Evolutionary conservation across 2,329 filamentous ascomycete genomes (phyloP), one percentile per base, ranked within the genome.

Genomic region (Paracorniculantispora psalliotae): DNA sequence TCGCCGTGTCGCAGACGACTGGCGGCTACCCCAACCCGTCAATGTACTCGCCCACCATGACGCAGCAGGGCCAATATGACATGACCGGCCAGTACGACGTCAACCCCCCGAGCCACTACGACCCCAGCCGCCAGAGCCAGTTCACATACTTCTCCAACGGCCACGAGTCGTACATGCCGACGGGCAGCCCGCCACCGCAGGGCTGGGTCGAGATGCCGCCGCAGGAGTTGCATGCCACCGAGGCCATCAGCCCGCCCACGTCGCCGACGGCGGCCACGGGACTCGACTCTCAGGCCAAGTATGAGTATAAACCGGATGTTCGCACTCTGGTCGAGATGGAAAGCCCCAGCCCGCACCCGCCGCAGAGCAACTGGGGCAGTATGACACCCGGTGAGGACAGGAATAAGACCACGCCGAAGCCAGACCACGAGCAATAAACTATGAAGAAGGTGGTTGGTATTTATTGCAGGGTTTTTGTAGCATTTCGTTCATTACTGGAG

Each of bases 111-210:
- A n/a, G 33, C 2, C n/a, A 19, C 9, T 56, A 56, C 30, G 53
- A 56, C 23, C 53, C 53, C 33, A 58, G 6, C 37, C 55, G 47
- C 17, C 46, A 58, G 37, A 58, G 47, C 39, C 55, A 58, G 47
- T 50, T 51, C 10, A 51, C 55, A 9, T 55, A 50, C 47, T 44
- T 39, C 8, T 23, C 26, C 17, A n/a, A 33, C 28, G 35, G 41
- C 21, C 35, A 41, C 43, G 44, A 51, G 13, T 57, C 55, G 33
- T 37, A 50, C 19, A 26, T 17, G n/a, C 21, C 54, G 17, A 13
- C 37, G 35, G 23, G 25, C 55, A 50, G 35, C 47, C 28, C 41
- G 6, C 19, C 55, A 19, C 37, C 47, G n/a, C 55, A 13, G 21
- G 47, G 35, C 26, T 58, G 55, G 55, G 19, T 25, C 26, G 55